Base-by-base conservation (phyloP, 176 grass and related monocot species). In the Saccharum officinarum region DNA sequence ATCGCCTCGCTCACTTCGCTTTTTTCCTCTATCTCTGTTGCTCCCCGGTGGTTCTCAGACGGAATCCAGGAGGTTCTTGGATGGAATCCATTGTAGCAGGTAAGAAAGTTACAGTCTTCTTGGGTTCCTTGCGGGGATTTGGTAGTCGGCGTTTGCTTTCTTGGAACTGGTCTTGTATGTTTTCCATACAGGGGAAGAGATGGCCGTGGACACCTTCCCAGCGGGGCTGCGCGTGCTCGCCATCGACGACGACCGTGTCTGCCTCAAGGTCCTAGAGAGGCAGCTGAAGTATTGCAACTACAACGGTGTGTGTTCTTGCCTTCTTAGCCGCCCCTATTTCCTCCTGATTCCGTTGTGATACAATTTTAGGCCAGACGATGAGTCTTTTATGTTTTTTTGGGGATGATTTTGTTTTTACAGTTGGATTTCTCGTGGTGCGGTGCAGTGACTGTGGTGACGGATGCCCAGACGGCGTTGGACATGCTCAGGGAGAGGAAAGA, bases 401-500 rank as follows among this genome's bases (percentile, higher is more conserved):
- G 26, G 2, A 1, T n/a, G 42, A 1, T n/a, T 61, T 86, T 49
- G n/a, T 61, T 34, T 55, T 13, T 38, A 6, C 13, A 5, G 18
- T 57, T 76, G 49, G 20, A 65, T 37, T 77, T 83, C 18, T 6
- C 46, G 25, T 49, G 31, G 18, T 81, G 30, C 31, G 39, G 38
- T 73, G 61, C 81, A 94, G 95, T 79, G n/a, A 83, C 88, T 36
- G 55, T 47, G 23, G 78, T 73, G 44, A n/a, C 10, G 17, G 18
- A 85, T 4, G 86, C 73, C 13, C 37, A 20, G 75, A 54, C 4
- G 3, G 95, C 88, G 17, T 38, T 97, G 64, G 66, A 78, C 33
- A 67, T 94, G 75, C 76, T 97, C 45, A 87, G 86, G 63, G 80
- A 85, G 80, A 83, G 76, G 30, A 86, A 68, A 14, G 69, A 62